These are phyloP conservation scores for Rhynchospora breviuscula DNA, from an alignment of 176 grass and related monocot genomes.

Conservation along the genomic window DNA sequence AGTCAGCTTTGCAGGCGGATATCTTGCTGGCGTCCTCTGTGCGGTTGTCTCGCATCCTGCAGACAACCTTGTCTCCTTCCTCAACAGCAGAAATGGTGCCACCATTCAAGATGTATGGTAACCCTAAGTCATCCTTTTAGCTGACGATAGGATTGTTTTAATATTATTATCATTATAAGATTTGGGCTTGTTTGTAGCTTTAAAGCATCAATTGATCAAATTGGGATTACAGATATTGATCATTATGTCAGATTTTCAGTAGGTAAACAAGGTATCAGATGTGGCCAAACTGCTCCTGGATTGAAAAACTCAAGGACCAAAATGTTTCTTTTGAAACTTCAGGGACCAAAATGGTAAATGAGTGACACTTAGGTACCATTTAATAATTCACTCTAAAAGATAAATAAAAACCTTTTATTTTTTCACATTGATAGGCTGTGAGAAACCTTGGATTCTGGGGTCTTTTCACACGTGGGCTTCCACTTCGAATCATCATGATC, in stretches of 20 bases:
- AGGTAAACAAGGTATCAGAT: neutral
- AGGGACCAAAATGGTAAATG: no score
- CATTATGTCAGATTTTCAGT: conserved; percentile 2
- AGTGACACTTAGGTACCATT: no score
- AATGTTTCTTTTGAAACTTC: no score
- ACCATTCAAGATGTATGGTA: conserved; percentile 61
- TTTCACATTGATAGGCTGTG: conserved; percentile 41
- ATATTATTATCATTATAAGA: neutral
- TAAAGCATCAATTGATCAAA: neutral
- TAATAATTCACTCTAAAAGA: neutral
- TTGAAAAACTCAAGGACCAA: no score
- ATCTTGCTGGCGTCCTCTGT: conserved; percentile 73
- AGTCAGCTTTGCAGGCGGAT: conserved; percentile 78
- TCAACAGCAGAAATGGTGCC: conserved; percentile 68
- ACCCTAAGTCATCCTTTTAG: neutral
- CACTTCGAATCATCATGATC: conserved; percentile 77
- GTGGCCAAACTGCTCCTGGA: no score
- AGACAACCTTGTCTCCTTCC: conserved; percentile 85
- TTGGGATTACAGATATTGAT: conserved; percentile 9
- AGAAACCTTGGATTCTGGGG: conserved; percentile 66
- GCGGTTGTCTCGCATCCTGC: conserved; percentile 80
- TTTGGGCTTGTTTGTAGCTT: neutral
- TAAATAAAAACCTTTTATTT: neutral
- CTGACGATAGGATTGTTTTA: neutral
- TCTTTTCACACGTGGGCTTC: conserved; percentile 81